A percentile compares a stretch with the other conserved stretches of the same genome.
phyloP scores from a whole-genome alignment of 129 eudicot genomes.

The Chrysanthemum makinoi region DNA sequence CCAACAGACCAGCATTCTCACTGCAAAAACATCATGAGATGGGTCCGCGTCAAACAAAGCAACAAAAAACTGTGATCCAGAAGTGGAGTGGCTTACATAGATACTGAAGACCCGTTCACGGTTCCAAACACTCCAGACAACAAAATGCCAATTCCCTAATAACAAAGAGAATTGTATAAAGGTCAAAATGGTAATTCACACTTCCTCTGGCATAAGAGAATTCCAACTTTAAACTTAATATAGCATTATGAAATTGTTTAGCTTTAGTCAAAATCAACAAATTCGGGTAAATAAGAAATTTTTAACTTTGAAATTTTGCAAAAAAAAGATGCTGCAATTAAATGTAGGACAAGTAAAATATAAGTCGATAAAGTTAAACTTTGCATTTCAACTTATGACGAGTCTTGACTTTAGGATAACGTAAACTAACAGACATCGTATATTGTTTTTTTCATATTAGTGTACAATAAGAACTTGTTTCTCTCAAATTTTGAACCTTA shows the following conservation, averaged over 20 bases:
- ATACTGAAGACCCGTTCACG: conserved; percentile 60
- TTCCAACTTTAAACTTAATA: not conserved
- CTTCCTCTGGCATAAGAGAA: not conserved
- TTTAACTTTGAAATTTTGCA: not conserved
- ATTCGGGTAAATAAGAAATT: not conserved
- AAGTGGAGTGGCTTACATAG: conserved; percentile 46
- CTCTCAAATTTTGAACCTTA: not conserved
- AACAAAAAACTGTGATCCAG: not conserved
- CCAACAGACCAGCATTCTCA: conserved; percentile 77
- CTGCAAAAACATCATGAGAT: conserved; percentile 31
- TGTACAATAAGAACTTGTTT: not conserved
- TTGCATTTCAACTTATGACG: not conserved
- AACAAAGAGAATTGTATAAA: not conserved
- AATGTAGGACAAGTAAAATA: not conserved
- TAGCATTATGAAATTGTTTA: not conserved
- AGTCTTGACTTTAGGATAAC: not conserved
- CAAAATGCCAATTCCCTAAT: conserved; percentile 65
- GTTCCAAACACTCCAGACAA: conserved; percentile 64
- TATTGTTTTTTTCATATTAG: not conserved
- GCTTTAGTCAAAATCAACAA: not conserved
- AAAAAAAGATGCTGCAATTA: not conserved
- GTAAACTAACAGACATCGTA: not conserved
- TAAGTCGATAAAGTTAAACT: not conserved
- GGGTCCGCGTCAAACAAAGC: conserved; percentile 1
- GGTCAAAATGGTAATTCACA: conserved; percentile 3